Evolutionary conservation across 208 protist species (phyloP), one percentile per base, ranked within the genome.

Genomic region (Leishmania turanica): DNA sequence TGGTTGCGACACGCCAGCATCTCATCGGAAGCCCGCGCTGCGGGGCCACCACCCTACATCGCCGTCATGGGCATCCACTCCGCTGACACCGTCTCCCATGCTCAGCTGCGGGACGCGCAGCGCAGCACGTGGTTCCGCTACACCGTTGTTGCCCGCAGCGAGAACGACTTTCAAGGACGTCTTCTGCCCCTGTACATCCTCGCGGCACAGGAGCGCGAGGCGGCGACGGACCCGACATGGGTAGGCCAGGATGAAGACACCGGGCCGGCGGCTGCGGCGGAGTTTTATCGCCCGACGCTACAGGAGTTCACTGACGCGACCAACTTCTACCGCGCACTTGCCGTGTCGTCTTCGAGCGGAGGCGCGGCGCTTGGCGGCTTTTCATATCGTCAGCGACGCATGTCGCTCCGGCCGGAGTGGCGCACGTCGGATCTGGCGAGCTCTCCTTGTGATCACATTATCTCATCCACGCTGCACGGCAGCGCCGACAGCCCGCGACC

Each of bases 1-100:
- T 84, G 81, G 81, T 24, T 84, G 80, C 27, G 21, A 31, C n/a
- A 34, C 31, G 54, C 75, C 42, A 17, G 40, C 73, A 77, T 77
- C 54, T 65, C 37, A 6, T 56, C 73, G 19, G 17, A 17, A 4
- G 31, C 27, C 11, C 4, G 31, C 15, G 49, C 71, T 34, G 71
- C 24, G 54, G 37, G 1, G 75, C 27, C 40, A 47, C 9, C 64
- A 27, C 42, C 60, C 42, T 80, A 80, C 70, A 13, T 84, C 24
- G 81, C 81, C 1, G 81, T 84, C 65, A 75, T 84, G 75, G 81
- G 81, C 69, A 74, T 84, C 34, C 81, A 69, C 19, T 80, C 81
- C 15, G 66, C 70, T 3, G 81, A 84, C 53, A 34, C 73, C 31
- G 11, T 64, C 24, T 31, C 11, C 31, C 81, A 64, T 21, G 76